Evolutionary conservation across 129 eudicot species (phyloP), one percentile per base, ranked within the genome.

Genomic region (Pseudognaphalium luteoalbum): DNA sequence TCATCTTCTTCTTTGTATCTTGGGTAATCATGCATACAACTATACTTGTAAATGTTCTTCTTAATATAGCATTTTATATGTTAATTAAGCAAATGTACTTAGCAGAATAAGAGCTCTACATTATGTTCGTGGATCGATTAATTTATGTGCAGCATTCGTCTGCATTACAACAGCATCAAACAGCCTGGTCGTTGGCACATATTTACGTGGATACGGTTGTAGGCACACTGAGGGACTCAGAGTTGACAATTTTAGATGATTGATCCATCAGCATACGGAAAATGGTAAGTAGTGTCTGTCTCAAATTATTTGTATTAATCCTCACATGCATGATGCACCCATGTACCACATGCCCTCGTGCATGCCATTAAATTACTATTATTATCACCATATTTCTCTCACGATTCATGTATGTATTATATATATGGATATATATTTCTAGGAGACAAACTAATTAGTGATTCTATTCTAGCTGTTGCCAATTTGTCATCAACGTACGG

Each of bases 171-270:
- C 66, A 60, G 15, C 66, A 60, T 60, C 66, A 60, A 60, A 29
- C 66, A 60, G 66, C 17, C 34, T 60, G 32, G 34, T 60, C 12
- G 66, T 25, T 60, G 17, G 12, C 15, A 10, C 11, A 60, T 12
- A 21, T 0, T 57, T 8, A 58, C 32, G 28, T 58, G 30, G 64
- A 12, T 58, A 58, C 64, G 32, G 34, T 9, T 60, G 66, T 10
- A 60, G 33, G 66, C 4, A 57, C 82, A 78, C 3, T 30, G 71
- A 7, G 91, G 78, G 64, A 73, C 71, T 35, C 82, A 85, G 66
- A 79, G 91, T 44, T 44, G 52, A 44, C 52, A 44, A 10, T 11
- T 2, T 44, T 44, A 44, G 52, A 16, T 17, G 3, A 44, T 12
- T 25, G 28, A 25, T 44, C n/a, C n/a, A n/a, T n/a, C n/a, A n/a